phyloP scores from a whole-genome alignment of 2,329 filamentous ascomycete genomes.

The Colletotrichum lupini region DNA sequence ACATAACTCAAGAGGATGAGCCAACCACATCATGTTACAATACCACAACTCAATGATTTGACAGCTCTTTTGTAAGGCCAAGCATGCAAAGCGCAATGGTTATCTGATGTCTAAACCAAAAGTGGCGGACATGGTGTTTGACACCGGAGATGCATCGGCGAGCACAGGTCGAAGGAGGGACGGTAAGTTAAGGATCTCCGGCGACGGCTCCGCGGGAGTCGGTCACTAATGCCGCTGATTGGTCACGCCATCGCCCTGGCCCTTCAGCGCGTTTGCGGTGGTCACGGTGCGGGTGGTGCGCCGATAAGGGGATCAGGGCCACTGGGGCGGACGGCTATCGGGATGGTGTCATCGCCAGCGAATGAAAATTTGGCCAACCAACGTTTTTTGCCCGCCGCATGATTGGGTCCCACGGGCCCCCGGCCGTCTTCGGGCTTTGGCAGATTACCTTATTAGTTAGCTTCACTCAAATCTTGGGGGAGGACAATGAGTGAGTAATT shows the following conservation, averaged over 20 bases:
- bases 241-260: slow-evolving; percentile 10
- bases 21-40: slow-evolving; percentile 2
- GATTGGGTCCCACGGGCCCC: slow-evolving; percentile 21
- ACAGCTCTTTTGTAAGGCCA: background rate
- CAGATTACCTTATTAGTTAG: background rate
- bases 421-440: slow-evolving; percentile 17
- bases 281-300: background rate
- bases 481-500: background rate
- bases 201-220: slow-evolving; percentile 35
- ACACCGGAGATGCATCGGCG: slow-evolving; percentile 21
- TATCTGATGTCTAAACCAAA: background rate
- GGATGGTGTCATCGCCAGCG: slow-evolving; percentile 35
- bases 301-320: slow-evolving; percentile 15
- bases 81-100: background rate
- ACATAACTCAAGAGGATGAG: background rate
- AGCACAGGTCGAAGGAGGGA: background rate
- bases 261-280: background rate
- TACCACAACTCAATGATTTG: slow-evolving; percentile 20
- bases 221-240: slow-evolving; percentile 32
- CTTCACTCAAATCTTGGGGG: background rate
- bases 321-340: slow-evolving; percentile 26
- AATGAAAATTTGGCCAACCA: slow-evolving; percentile 33
- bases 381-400: slow-evolving; percentile 25
- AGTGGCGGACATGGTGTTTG: background rate
- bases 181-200: slow-evolving; percentile 28